Percentiles rank a stretch among this genome's conserved stretches.
These are phyloP conservation scores for Melampsora americana DNA, from an alignment of 1,284 basidiomycete species.

Conservation along the genomic window DNA sequence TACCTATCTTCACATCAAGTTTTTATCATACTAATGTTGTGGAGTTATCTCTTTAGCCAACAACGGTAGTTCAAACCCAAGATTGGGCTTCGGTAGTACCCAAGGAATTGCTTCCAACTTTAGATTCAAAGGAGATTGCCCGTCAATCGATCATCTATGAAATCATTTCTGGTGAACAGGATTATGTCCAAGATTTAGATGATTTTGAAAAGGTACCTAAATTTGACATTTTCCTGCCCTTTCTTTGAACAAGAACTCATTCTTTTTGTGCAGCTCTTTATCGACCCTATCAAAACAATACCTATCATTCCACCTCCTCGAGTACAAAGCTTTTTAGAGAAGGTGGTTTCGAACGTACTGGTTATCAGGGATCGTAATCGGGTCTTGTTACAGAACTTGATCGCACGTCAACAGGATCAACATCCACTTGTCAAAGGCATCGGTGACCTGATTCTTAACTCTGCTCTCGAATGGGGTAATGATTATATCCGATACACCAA, in stretches of 20 bases:
- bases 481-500: constrained; percentile 84
- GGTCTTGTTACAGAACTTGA: constrained; percentile 75
- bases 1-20: background rate
- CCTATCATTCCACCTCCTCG: constrained; percentile 67
- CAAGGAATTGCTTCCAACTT: constrained; percentile 63
- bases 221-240: background rate
- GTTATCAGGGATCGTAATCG: constrained; percentile 79
- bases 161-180: constrained; percentile 82
- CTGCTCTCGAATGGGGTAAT: constrained; percentile 79
- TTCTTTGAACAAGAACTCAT: background rate
- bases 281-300: constrained; percentile 68
- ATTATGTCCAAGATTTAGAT: constrained; percentile 84
- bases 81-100: constrained; percentile 76
- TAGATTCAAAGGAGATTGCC: constrained; percentile 73
- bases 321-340: constrained; percentile 76
- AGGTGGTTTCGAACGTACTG: constrained; percentile 81
- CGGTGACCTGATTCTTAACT: constrained; percentile 84
- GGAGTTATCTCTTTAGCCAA: constrained; percentile 59
- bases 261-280: constrained; percentile 63
- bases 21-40: background rate
- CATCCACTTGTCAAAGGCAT: constrained; percentile 76
- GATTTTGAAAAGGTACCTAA: constrained; percentile 62
- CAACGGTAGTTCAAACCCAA: constrained; percentile 69
- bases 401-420: constrained; percentile 83
- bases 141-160: constrained; percentile 89